Percentiles rank a stretch among this genome's conserved stretches.
These are phyloP conservation scores for Austroboletus festivus DNA, from an alignment of 768 basidiomycete genomes.

Conservation along the genomic window DNA sequence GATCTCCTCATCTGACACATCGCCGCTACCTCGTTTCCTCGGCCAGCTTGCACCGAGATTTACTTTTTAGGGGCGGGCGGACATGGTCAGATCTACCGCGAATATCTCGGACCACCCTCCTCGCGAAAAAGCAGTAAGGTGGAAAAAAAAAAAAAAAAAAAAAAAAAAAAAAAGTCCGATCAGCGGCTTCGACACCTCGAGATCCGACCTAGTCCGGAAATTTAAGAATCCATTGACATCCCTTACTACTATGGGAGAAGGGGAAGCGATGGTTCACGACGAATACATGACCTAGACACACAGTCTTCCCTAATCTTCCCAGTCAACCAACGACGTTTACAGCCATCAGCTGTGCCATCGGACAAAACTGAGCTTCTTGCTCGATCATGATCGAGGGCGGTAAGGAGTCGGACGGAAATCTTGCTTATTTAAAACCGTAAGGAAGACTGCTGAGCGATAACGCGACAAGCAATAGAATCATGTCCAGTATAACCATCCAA, in stretches of 20 bases:
- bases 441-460: neutral
- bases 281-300: no score
- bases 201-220: constrained; percentile 17
- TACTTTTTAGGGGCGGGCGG: neutral
- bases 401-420: constrained; percentile 3
- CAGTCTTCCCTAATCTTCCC: no score
- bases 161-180: constrained; percentile 8
- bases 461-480: neutral
- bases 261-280: constrained; percentile 8
- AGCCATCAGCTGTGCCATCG: constrained; percentile 3
- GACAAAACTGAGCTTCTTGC: constrained; percentile 7
- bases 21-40: constrained; percentile 8
- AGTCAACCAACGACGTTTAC: neutral
- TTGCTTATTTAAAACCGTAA: constrained; percentile 1
- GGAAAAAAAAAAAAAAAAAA: constrained; percentile 1
- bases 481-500: neutral
- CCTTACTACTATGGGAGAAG: neutral
- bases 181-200: constrained; percentile 17
- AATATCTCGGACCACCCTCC: constrained; percentile 16
- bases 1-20: constrained; percentile 2
- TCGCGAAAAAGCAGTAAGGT: constrained; percentile 8
- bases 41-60: constrained; percentile 2
- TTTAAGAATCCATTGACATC: constrained; percentile 14
- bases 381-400: constrained; percentile 18
- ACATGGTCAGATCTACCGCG: constrained; percentile 14